Conservation (phyloP, 2,329 filamentous ascomycete species). For the Diaporthe citri region DNA sequence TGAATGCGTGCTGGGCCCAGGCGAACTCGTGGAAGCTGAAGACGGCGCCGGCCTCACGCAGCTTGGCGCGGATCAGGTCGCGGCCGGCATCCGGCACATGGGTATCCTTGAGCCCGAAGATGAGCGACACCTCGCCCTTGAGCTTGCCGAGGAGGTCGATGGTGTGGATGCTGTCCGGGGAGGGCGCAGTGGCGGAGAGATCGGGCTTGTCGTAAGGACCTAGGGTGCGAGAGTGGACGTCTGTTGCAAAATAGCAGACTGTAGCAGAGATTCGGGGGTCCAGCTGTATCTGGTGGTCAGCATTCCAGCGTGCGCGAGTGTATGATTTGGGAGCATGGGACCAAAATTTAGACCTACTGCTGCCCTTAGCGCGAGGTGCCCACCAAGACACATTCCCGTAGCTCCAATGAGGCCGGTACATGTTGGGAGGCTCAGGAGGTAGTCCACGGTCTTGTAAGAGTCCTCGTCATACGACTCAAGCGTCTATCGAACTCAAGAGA, state of each 20-base stretch:
- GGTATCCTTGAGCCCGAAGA: conserved; percentile 91
- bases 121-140: conserved; percentile 80
- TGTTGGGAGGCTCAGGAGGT: conserved; percentile 78
- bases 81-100: conserved; percentile 88
- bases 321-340: neutral
- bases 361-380: conserved; percentile 79
- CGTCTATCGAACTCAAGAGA: conserved; percentile 63
- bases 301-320: conserved; percentile 8
- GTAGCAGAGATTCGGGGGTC: conserved; percentile 82
- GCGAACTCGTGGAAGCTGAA: conserved; percentile 91
- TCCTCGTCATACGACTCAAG: conserved; percentile 89
- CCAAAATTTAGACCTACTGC: conserved; percentile 55
- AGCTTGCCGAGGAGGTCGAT: conserved; percentile 42
- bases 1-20: conserved; percentile 96
- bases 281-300: conserved; percentile 57
- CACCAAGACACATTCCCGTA: conserved; percentile 93
- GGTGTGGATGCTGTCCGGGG: conserved; percentile 45
- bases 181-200: conserved; percentile 52
- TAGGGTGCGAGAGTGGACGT: conserved; percentile 84
- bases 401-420: conserved; percentile 84
- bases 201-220: conserved; percentile 69
- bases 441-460: conserved; percentile 74
- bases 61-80: conserved; percentile 84
- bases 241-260: conserved; percentile 92
- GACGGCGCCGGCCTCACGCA: conserved; percentile 79